A percentile compares a stretch with the other conserved stretches of the same genome.
phyloP scores from a whole-genome alignment of 148 eudicot species.

The Fallopia convolvulus region DNA sequence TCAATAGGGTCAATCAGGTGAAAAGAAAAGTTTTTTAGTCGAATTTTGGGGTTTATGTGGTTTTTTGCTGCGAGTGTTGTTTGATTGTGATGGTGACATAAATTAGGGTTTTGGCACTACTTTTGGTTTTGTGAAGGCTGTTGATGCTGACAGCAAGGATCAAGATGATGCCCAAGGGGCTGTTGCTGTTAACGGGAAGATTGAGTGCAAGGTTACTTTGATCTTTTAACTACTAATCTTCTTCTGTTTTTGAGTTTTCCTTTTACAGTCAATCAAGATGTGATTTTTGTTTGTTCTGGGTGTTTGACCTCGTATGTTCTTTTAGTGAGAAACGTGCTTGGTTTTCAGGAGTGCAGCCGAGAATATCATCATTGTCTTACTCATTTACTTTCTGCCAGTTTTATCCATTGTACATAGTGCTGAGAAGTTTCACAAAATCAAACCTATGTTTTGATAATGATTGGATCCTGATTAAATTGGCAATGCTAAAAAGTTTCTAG shows the following conservation, averaged over 20 bases:
- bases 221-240: not conserved
- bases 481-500: not conserved
- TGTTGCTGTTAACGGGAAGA: constrained; percentile 26
- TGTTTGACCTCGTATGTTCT: not conserved
- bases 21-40: not conserved
- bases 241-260: not conserved
- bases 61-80: not conserved
- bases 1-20: constrained; percentile 33
- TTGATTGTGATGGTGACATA: not conserved
- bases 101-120: not conserved
- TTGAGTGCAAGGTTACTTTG: constrained; percentile 46
- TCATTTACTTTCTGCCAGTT: not conserved
- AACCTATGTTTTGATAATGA: not conserved
- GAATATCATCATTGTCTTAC: not conserved
- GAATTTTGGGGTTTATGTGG: not conserved
- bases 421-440: not conserved
- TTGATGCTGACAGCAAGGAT: constrained; percentile 20
- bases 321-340: not conserved
- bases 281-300: not conserved
- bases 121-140: constrained; percentile 15
- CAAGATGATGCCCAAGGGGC: constrained; percentile 17
- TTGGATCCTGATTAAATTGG: not conserved
- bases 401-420: not conserved
- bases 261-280: not conserved
- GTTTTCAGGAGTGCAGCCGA: not conserved